phyloP scores from a whole-genome alignment of 108 stramenopile genomes.

The Licmophora abbreviata region DNA sequence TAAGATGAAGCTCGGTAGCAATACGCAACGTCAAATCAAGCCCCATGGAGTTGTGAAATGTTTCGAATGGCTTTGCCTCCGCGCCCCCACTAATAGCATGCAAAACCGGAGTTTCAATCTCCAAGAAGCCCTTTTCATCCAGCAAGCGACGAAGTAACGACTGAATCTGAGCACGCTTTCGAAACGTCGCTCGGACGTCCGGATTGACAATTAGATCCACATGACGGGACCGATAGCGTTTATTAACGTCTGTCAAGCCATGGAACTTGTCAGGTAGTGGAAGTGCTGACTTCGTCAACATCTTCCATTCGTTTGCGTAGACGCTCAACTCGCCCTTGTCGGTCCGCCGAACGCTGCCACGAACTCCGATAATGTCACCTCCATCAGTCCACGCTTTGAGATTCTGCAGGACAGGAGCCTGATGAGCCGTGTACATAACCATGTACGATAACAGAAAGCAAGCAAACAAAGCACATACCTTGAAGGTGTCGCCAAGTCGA shows the following conservation, averaged over 20 bases:
- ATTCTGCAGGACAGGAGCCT: conserved; percentile 25
- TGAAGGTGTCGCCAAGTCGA: conserved; percentile 65
- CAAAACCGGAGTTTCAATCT: conserved; percentile 98
- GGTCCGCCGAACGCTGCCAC: conserved; percentile 88
- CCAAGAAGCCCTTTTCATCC: conserved; percentile 89
- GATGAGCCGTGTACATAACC: background rate
- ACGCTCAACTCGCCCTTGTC: conserved; percentile 95
- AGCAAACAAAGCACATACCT: conserved; percentile 26
- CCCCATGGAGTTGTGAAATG: conserved; percentile 92
- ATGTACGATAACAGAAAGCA: background rate
- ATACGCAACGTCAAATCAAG: conserved; percentile 93
- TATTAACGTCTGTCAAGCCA: conserved; percentile 89
- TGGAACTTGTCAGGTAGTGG: conserved; percentile 96
- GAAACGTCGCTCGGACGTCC: conserved; percentile 84
- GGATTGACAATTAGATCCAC: conserved; percentile 95
- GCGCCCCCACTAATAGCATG: conserved; percentile 93
- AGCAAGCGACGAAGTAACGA: conserved; percentile 82
- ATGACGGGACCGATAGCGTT: conserved; percentile 92
- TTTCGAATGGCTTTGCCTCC: conserved; percentile 97
- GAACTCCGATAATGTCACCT: conserved; percentile 92
- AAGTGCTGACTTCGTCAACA: conserved; percentile 91
- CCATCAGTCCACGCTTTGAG: conserved; percentile 92
- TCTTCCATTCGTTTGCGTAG: conserved; percentile 89
- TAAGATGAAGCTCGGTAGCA: conserved; percentile 97
- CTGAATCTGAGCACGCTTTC: conserved; percentile 83